These are phyloP conservation scores for Senna siamea DNA, from an alignment of 306 rosid genomes.

Conservation along the genomic window DNA sequence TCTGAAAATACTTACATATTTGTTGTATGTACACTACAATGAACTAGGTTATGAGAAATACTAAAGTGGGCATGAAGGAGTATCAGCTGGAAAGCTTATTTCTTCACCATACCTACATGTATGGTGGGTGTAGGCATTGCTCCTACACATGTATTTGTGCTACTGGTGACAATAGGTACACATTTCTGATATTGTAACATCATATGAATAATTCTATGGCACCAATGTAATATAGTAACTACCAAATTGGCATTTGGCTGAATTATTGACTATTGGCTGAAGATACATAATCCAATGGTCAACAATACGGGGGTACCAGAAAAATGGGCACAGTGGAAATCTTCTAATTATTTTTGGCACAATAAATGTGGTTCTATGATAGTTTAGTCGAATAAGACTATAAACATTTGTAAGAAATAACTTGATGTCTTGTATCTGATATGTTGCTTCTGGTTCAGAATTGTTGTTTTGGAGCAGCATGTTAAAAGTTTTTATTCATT, in stretches of 20 bases:
- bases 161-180: constrained; percentile 83
- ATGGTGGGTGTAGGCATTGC: constrained; percentile 97
- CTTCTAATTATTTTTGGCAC: neutral
- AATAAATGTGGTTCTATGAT: constrained; percentile 10
- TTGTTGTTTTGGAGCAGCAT: constrained; percentile 9
- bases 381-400: constrained; percentile 1
- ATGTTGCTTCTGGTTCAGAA: constrained; percentile 25
- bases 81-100: constrained; percentile 91
- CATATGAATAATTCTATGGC: neutral
- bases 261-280: neutral
- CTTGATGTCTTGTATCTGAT: constrained; percentile 21
- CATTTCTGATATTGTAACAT: neutral
- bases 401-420: constrained; percentile 14
- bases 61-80: constrained; percentile 83
- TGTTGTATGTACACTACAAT: constrained; percentile 26
- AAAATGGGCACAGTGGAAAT: neutral
- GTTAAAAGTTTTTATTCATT: constrained; percentile 20
- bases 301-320: neutral
- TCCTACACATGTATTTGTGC: constrained; percentile 97
- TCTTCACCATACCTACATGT: constrained; percentile 96
- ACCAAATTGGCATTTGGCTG: neutral
- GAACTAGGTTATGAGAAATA: constrained; percentile 79
- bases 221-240: neutral
- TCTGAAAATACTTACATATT: constrained; percentile 22
- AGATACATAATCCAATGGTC: neutral